Conservation (phyloP, 768 basidiomycete species). For the Russula lepida region DNA sequence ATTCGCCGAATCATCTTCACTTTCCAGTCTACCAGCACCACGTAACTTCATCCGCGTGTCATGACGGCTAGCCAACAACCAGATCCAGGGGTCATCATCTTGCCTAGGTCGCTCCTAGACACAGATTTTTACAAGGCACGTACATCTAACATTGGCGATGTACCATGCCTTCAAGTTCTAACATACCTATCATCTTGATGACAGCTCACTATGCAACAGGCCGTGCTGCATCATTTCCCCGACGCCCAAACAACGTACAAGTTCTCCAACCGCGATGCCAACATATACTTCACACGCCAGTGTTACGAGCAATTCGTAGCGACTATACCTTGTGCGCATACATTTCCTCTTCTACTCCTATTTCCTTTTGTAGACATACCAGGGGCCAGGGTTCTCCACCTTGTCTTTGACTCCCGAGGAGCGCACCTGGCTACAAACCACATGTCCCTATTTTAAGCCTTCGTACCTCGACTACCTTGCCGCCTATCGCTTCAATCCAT, state of each 20-base stretch:
- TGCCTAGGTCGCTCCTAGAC: constrained; percentile 63
- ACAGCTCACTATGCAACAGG: constrained; percentile 94
- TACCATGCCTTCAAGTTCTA: not conserved
- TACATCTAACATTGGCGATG: not conserved
- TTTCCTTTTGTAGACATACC: not conserved
- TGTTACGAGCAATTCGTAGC: constrained; percentile 53
- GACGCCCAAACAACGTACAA: constrained; percentile 58
- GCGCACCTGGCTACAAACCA: constrained; percentile 49
- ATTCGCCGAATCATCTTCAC: no score
- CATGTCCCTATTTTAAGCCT: constrained; percentile 66
- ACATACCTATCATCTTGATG: not conserved
- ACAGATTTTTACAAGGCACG: constrained; percentile 82
- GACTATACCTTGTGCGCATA: constrained; percentile 45
- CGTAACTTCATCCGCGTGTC: not conserved
- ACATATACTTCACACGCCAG: constrained; percentile 54
- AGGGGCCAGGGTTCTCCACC: constrained; percentile 56
- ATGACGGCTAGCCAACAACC: constrained; percentile 12
- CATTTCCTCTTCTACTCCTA: not conserved
- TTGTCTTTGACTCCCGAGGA: constrained; percentile 55
- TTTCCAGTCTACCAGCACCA: not conserved
- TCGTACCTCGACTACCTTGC: constrained; percentile 74
- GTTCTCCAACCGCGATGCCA: constrained; percentile 70
- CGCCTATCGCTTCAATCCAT: constrained; percentile 61
- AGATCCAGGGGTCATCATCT: constrained; percentile 11
- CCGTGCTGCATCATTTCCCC: constrained; percentile 72